phyloP scores from a whole-genome alignment of 2,329 filamentous ascomycete species.

The Ambrosiella beaveri region DNA sequence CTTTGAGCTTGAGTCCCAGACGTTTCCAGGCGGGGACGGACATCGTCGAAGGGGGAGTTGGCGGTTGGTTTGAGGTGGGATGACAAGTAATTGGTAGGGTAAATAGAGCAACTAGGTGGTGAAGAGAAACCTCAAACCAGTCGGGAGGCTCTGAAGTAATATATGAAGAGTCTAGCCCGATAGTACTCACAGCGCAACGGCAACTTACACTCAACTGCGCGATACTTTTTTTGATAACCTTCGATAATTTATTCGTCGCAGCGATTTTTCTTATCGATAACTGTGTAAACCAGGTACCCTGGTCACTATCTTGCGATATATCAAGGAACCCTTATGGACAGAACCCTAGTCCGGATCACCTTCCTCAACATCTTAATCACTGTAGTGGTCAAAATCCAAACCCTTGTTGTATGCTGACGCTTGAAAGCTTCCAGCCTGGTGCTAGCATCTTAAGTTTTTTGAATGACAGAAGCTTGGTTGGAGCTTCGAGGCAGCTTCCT shows the following conservation, averaged over 20 bases:
- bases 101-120: not conserved
- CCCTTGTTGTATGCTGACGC: not conserved
- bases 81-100: not conserved
- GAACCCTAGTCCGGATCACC: too few species aligned
- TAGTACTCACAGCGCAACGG: not conserved
- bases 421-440: conserved; percentile 7
- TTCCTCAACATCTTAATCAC: too few species aligned
- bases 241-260: too few species aligned
- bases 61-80: not conserved
- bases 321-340: too few species aligned
- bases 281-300: too few species aligned
- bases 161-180: not conserved
- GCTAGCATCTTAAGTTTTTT: not conserved
- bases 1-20: conserved; percentile 45
- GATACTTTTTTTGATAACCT: too few species aligned
- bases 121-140: not conserved
- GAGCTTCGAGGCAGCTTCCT: conserved; percentile 11
- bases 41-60: conserved; percentile 19
- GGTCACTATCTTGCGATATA: too few species aligned
- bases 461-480: conserved; percentile 2
- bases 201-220: too few species aligned
- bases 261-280: too few species aligned
- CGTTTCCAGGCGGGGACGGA: conserved; percentile 42
- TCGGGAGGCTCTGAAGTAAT: not conserved
- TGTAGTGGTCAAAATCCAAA: not conserved